Evolutionary conservation across 2,329 filamentous ascomycete species (phyloP).

Genomic region (Akanthomyces muscarius): DNA sequence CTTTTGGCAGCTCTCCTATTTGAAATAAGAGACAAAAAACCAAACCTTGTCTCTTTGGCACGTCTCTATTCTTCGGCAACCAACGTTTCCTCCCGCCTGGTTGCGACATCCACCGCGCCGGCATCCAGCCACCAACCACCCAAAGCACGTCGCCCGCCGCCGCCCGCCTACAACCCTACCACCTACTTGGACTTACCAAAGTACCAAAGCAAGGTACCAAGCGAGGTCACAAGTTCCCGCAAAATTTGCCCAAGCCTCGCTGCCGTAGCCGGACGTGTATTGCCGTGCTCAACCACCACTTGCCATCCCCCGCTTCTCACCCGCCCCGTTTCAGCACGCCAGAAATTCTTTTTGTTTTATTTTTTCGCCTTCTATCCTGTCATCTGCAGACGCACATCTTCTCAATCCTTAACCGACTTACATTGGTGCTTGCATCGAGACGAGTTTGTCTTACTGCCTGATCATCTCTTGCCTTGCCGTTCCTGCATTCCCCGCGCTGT

Average conservation of each 20-base stretch:
- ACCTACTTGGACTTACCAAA: neutral
- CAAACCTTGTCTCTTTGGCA: neutral
- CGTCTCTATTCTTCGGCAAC: neutral
- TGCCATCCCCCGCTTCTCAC: conserved; percentile 9
- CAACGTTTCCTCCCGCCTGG: neutral
- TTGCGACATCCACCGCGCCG: neutral
- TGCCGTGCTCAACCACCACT: conserved; percentile 4
- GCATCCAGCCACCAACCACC: conserved; percentile 8
- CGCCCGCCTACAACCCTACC: conserved; percentile 2
- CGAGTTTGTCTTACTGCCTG: neutral
- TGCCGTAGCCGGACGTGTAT: conserved; percentile 5
- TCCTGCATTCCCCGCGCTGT: conserved; percentile 2
- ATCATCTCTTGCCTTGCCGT: neutral
- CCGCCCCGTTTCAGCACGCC: neutral
- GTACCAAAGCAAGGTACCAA: neutral
- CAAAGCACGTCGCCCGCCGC: conserved; percentile 12
- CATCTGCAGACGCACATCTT: neutral
- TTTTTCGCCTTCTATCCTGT: neutral
- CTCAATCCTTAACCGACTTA: neutral
- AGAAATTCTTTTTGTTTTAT: neutral
- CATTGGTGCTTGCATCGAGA: neutral
- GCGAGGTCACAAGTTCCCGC: conserved; percentile 14
- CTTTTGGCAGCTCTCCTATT: neutral
- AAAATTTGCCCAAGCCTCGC: conserved; percentile 10
- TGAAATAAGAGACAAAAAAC: neutral